Base-by-base conservation (phyloP, 305 asterid species). In the Solanum aculeatissimum region DNA sequence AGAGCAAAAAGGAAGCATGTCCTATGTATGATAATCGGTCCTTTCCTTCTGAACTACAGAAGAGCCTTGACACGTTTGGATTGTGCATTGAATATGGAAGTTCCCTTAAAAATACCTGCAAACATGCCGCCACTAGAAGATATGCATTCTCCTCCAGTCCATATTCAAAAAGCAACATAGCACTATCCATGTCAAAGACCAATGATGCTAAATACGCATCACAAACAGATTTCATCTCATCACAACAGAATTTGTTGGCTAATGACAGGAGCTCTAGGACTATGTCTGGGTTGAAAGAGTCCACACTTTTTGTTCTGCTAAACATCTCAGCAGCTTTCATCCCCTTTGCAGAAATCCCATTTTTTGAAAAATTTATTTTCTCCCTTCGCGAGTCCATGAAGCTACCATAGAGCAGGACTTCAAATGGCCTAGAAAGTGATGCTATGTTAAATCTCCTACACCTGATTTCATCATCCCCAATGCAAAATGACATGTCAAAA, bases 61-160 rank as follows among this genome's bases (percentile, higher is more conserved):
- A 93, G 65, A 93, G 72, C 72, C 79, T 92, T 81, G 85, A 84
- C 55, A 95, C 94, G 6, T 91, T 89, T 35, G 94, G 92, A 85
- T 87, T 91, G 69, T 91, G 94, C 91, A 97, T 87, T 19, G 94
- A 93, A 85, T 86, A 83, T 0, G 98, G 97, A 10, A 95, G 91
- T 80, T 95, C 99, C 89, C 99, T 91, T 70, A 97, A 87, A 86
- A 94, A 90, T 9, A 97, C 97, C 89, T 94, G 99, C 91, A 97
- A 85, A 88, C 99, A 97, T 75, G 99, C 96, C 16, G 97, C 98
- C 51, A 97, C 98, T 42, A 97, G 85, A 65, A 97, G 95, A 93
- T 94, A 88, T 11, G 99, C 95, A 53, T 89, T 88, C 88, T 95
- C 99, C 84, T 91, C 94, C 87, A 97, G 84, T 58, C 98, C 98